Conservation (phyloP, 257 asterid species). For the Ballota nigra region DNA sequence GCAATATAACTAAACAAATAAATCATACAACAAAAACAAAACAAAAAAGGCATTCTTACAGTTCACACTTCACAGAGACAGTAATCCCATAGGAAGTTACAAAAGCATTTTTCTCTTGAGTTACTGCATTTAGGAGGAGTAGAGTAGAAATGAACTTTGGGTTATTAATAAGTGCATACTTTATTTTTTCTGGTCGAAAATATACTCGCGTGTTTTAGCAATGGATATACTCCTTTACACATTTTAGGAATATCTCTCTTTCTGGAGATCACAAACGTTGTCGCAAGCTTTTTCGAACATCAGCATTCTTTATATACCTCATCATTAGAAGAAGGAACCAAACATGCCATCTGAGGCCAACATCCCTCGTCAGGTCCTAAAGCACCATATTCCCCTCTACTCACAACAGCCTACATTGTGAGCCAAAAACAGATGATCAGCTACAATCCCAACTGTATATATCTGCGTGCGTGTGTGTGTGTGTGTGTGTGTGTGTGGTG, state of each 20-base stretch:
- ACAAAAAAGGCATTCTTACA: not conserved
- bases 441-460: not conserved
- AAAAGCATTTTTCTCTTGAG: not conserved
- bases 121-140: not conserved
- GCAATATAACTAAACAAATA: not conserved
- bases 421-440: constrained; percentile 18
- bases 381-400: constrained; percentile 59
- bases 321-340: constrained; percentile 57
- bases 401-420: constrained; percentile 59
- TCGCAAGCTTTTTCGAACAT: not conserved
- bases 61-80: not conserved
- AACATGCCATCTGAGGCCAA: constrained; percentile 93
- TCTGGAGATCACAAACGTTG: not conserved
- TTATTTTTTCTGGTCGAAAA: not conserved
- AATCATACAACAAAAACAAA: not conserved
- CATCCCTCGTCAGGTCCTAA: constrained; percentile 63
- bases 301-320: constrained; percentile 46
- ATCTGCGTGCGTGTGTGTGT: not conserved
- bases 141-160: not conserved
- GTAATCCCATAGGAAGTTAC: not conserved
- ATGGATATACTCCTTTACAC: not conserved
- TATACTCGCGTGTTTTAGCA: not conserved
- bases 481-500: too few relatives aligned
- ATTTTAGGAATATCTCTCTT: not conserved
- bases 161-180: not conserved